Conservation (phyloP, 2,329 filamentous ascomycete species). For the Colletotrichum salicis region DNA sequence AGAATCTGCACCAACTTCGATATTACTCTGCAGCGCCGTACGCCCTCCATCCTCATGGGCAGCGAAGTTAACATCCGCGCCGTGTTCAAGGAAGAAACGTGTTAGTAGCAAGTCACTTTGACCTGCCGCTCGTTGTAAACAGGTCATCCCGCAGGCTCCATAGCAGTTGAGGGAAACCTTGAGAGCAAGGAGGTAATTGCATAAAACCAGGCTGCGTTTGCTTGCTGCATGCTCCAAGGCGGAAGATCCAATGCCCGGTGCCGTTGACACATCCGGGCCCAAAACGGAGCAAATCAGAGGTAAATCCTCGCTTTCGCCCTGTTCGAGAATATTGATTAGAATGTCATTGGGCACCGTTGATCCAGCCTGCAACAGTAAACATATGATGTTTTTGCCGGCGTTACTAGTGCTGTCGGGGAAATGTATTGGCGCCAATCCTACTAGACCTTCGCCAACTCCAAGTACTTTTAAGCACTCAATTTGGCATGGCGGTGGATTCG, state of each 20-base stretch:
- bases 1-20: too few relatives aligned
- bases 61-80: background rate
- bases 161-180: background rate
- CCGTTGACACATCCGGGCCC: fast-evolving
- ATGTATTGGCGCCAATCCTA: too few relatives aligned
- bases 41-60: background rate
- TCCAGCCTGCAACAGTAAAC: too few relatives aligned
- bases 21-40: background rate
- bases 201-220: background rate
- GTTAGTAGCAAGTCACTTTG: fast-evolving
- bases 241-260: background rate
- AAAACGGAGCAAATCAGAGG: background rate
- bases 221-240: background rate
- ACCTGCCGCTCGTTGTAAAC: background rate
- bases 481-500: too few relatives aligned
- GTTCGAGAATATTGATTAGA: background rate
- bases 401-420: too few relatives aligned
- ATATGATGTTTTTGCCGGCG: too few relatives aligned
- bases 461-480: too few relatives aligned
- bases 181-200: background rate
- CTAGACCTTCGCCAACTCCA: too few relatives aligned
- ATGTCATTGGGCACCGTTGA: too few relatives aligned
- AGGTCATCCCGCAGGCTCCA: background rate
- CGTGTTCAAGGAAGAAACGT: background rate
- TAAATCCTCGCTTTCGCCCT: too few relatives aligned